These are phyloP conservation scores for Diaporthe longicolla DNA, from an alignment of 2,329 filamentous ascomycete genomes.

Conservation along the genomic window DNA sequence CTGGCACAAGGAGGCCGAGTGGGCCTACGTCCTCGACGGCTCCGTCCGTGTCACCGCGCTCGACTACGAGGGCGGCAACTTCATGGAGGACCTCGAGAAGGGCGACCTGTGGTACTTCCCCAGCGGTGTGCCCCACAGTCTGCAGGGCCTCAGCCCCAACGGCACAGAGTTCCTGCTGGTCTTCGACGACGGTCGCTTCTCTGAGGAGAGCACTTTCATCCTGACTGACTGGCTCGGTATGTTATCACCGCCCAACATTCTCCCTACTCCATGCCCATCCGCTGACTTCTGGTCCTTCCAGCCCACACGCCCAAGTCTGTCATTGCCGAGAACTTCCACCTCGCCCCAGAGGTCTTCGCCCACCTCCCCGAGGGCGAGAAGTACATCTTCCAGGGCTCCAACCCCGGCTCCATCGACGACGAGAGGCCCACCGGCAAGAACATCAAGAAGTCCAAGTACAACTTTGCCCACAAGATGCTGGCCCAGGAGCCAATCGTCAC, in stretches of 20 bases:
- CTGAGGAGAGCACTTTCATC: constrained; percentile 77
- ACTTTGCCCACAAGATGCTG: constrained; percentile 80
- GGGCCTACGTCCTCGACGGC: constrained; percentile 81
- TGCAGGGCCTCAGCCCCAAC: constrained; percentile 78
- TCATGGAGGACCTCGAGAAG: constrained; percentile 81
- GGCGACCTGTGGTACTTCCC: constrained; percentile 89
- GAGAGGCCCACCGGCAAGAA: constrained; percentile 75
- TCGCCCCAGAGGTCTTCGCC: constrained; percentile 78
- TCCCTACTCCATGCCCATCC: too few species aligned
- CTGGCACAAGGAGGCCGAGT: constrained; percentile 86
- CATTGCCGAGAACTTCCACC: constrained; percentile 81
- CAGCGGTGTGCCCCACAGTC: constrained; percentile 81
- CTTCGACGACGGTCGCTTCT: constrained; percentile 66
- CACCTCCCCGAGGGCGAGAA: constrained; percentile 77
- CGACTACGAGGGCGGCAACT: constrained; percentile 81
- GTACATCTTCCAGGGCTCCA: constrained; percentile 78
- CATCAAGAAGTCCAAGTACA: constrained; percentile 61
- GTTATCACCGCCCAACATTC: constrained; percentile 44
- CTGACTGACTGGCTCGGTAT: constrained; percentile 79
- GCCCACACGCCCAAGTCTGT: constrained; percentile 81
- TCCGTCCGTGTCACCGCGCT: constrained; percentile 79
- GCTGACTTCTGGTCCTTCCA: constrained; percentile 44
- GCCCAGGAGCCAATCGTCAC: constrained; percentile 76
- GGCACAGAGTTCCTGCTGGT: constrained; percentile 67
- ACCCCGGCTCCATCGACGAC: constrained; percentile 78